Evolutionary conservation across 2,329 filamentous ascomycete species (phyloP).

Genomic region (Trichophyton benhamiae): DNA sequence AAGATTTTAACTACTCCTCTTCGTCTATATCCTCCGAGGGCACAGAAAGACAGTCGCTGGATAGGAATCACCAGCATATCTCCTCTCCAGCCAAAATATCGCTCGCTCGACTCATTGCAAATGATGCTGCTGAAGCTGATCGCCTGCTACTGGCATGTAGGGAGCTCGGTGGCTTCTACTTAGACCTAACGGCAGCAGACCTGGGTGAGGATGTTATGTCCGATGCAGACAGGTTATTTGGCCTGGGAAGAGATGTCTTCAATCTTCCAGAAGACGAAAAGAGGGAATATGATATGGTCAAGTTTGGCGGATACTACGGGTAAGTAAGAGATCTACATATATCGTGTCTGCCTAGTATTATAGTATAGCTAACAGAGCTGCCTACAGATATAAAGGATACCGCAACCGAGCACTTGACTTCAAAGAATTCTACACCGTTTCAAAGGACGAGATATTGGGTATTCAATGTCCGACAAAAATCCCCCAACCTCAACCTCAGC

Average conservation of each 20-base stretch:
- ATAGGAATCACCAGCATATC: background rate
- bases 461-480: background rate
- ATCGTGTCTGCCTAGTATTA: background rate
- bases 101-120: slow-evolving; percentile 7
- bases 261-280: slow-evolving; percentile 3
- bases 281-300: slow-evolving; percentile 9
- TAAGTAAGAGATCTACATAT: background rate
- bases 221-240: slow-evolving; percentile 6
- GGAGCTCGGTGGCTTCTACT: slow-evolving; percentile 10
- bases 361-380: background rate
- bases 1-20: background rate
- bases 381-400: slow-evolving; percentile 10
- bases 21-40: background rate
- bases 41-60: background rate
- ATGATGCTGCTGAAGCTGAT: slow-evolving; percentile 5
- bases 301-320: slow-evolving; percentile 12
- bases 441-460: slow-evolving; percentile 11
- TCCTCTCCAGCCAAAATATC: slow-evolving; percentile 4
- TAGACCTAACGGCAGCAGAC: slow-evolving; percentile 8
- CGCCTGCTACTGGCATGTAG: slow-evolving; percentile 4
- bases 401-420: slow-evolving; percentile 9
- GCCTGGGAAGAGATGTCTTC: slow-evolving; percentile 6
- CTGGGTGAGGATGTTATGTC: slow-evolving; percentile 6
- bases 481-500: slow-evolving; percentile 4
- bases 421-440: slow-evolving; percentile 12